phyloP scores from a whole-genome alignment of 78 protist genomes.

The slime mould (Dictyostelium discoideum) region DNA sequence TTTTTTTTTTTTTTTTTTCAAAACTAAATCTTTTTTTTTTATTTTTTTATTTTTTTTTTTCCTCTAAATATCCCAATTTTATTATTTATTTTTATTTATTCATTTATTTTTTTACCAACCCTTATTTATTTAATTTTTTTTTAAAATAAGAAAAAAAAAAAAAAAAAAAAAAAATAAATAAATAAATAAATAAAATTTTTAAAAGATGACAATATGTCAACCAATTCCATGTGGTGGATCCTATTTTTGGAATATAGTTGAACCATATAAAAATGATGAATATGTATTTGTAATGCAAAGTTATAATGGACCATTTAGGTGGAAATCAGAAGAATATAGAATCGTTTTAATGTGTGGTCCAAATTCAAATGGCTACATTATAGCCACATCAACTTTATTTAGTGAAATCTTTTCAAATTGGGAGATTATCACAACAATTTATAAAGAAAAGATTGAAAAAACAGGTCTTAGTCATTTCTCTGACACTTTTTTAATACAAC shows the following conservation, averaged over 20 bases:
- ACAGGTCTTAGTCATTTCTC: slow-evolving; percentile 61
- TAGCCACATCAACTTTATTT: slow-evolving; percentile 14
- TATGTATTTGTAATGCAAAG: slow-evolving; percentile 13
- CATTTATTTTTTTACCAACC: no score
- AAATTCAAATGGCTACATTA: slow-evolving; percentile 17
- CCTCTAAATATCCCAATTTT: no score
- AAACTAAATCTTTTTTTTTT: no score
- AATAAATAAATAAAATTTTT: no score
- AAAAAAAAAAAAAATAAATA: not conserved
- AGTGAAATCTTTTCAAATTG: slow-evolving; percentile 41
- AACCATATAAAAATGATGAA: not conserved
- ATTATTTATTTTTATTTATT: no score
- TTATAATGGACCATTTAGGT: slow-evolving; percentile 59
- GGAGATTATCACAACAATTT: slow-evolving; percentile 27
- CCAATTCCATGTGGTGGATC: slow-evolving; percentile 19
- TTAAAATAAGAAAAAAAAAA: not conserved
- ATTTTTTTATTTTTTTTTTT: no score
- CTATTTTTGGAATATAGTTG: slow-evolving; percentile 46
- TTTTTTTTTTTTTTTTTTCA: no score
- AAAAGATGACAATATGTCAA: slow-evolving; percentile 47
- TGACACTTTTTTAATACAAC: slow-evolving; percentile 26
- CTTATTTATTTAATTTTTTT: no score
- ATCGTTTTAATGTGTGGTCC: slow-evolving; percentile 27
- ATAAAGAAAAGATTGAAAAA: slow-evolving; percentile 39
- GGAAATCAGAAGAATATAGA: slow-evolving; percentile 39